phyloP scores from a whole-genome alignment of 495 filamentous ascomycete species.

The Podospora pseudoanserina region DNA sequence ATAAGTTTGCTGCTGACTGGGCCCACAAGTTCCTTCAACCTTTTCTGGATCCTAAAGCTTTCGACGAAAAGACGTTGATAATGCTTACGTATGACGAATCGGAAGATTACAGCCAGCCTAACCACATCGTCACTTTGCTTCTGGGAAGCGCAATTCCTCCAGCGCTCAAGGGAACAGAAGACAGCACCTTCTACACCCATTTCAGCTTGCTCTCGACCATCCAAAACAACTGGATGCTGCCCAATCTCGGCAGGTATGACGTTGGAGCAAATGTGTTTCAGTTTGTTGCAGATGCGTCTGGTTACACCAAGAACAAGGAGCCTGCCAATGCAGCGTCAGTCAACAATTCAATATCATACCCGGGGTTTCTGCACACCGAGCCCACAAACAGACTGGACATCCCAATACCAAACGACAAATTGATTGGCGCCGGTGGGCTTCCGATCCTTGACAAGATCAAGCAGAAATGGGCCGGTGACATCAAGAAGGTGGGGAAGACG shows the following conservation, averaged over 20 bases:
- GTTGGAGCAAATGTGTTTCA: constrained; percentile 67
- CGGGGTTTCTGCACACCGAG: constrained; percentile 50
- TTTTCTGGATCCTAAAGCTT: constrained; percentile 55
- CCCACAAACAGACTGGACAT: constrained; percentile 28
- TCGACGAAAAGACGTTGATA: constrained; percentile 59
- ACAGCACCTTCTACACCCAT: constrained; percentile 68
- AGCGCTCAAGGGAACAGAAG: constrained; percentile 53
- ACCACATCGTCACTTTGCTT: constrained; percentile 59
- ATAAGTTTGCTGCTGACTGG: constrained; percentile 59
- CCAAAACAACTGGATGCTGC: constrained; percentile 64
- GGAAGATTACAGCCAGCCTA: constrained; percentile 52
- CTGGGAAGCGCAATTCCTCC: constrained; percentile 60
- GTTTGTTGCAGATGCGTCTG: constrained; percentile 55
- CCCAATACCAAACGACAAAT: constrained; percentile 43
- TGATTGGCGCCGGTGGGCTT: constrained; percentile 43
- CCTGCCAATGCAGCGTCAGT: constrained; percentile 54
- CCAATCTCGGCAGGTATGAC: constrained; percentile 65
- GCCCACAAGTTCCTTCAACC: constrained; percentile 54
- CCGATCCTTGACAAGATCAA: constrained; percentile 33
- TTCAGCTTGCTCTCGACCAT: constrained; percentile 64
- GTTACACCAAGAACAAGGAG: constrained; percentile 55
- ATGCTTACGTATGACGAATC: constrained; percentile 67
- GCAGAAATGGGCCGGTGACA: constrained; percentile 26
- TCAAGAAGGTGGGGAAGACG: constrained; percentile 22
- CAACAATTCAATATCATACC: constrained; percentile 61